Base-by-base conservation (phyloP, 2,329 filamentous ascomycete species). In the Aspergillus fructus region DNA sequence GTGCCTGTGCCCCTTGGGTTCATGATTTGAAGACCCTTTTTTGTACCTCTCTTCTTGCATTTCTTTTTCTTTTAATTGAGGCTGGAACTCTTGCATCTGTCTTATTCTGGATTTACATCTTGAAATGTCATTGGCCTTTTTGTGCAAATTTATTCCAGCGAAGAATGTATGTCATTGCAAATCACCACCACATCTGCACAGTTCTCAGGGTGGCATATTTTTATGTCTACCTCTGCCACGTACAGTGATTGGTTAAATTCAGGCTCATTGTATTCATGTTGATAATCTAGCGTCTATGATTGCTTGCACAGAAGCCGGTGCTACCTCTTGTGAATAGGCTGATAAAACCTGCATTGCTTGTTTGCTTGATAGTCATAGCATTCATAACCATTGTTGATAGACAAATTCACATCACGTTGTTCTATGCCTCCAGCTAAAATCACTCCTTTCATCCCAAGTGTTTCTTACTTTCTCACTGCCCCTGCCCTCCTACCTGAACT, bases 21-120 rank as follows among this genome's bases (percentile, higher is more conserved):
- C 33, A 12, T 41, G 30, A 39, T 43, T 42, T 17, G 30, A 47
- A 47, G 41, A 40, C 23, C 19, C 34, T 27, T 48, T 30, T 30
- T 33, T 30, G 8, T 42, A 49, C 52, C 27, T 33, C 43, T 48
- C 30, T 17, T 55, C 51, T 51, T 37, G 30, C 21, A 30, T 47
- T 19, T 45, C 34, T 30, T 21, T 17, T 27, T 7, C 24, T 24
- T 24, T 24, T 24, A 24, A 63, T 62, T 53, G 58, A 62, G 59
- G 61, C 61, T 63, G 61, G 61, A 49, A 61, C 61, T 61, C 56
- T 55, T 59, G 49, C 59, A 61, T 63, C 42, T 61, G 34, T 53
- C 37, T 24, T 55, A 39, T 52, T 39, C 23, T 43, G 55, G 50
- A 45, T 52, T 53, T n/a, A 43, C 33, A 49, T 53, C 13, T 53